Conservation (phyloP, 805 yeast genomes). For the Saccharomycopsis olivae region DNA sequence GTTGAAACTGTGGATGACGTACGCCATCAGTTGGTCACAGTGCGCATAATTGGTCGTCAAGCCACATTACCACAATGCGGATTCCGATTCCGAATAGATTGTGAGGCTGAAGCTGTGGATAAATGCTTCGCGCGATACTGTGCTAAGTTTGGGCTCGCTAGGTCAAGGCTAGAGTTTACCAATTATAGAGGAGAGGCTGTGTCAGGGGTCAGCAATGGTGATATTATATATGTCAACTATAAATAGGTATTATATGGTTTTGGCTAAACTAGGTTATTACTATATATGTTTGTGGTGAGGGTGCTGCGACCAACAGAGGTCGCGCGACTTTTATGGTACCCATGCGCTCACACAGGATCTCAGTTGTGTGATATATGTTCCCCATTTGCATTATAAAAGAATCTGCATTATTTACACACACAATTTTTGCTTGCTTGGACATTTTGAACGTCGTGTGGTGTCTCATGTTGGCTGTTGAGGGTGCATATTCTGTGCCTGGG, state of each 20-base stretch:
- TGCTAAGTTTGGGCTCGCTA: slow-evolving; percentile 5
- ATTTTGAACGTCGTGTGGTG: too few species aligned
- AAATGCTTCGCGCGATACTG: slow-evolving; percentile 8
- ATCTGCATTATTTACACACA: too few species aligned
- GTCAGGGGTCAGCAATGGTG: slow-evolving; percentile 8
- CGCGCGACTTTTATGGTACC: too few species aligned
- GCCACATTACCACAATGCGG: slow-evolving; percentile 14
- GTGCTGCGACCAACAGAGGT: too few species aligned
- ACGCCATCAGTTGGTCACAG: not conserved
- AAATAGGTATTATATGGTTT: too few species aligned
- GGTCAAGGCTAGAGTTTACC: slow-evolving; percentile 3
- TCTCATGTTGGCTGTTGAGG: too few species aligned
- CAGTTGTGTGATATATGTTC: too few species aligned
- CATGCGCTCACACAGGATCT: too few species aligned
- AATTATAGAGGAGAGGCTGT: slow-evolving; percentile 14
- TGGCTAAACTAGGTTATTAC: not conserved
- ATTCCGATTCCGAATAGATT: slow-evolving; percentile 12
- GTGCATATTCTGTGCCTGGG: too few species aligned
- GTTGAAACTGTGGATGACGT: not conserved
- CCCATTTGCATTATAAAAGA: too few species aligned
- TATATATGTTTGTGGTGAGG: not conserved
- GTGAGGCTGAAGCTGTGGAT: slow-evolving; percentile 3
- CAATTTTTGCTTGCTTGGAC: too few species aligned
- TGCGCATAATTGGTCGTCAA: slow-evolving; percentile 13
- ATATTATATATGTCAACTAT: slow-evolving; percentile 12